Percentiles rank a stretch among this genome's conserved stretches.
Evolutionary conservation across 225 moss, liverwort and hornwort genomes (phyloP).

Genomic region (Thuidium tamariscinum): DNA sequence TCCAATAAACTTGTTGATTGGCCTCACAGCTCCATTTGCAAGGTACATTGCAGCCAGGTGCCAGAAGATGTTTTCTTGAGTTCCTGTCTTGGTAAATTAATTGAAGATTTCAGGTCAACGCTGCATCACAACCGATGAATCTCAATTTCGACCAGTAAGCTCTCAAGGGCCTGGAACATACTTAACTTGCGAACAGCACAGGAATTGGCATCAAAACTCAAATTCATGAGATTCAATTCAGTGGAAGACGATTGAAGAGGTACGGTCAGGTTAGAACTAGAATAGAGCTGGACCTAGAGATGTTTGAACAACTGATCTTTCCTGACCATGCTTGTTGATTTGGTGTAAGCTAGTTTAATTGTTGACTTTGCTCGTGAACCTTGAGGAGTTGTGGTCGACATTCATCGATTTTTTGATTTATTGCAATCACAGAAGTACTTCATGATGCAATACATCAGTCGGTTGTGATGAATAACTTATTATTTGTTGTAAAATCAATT

Average conservation of each 20-base stretch:
- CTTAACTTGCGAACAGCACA: not conserved
- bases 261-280: not conserved
- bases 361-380: not conserved
- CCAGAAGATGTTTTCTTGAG: no score
- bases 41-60: no score
- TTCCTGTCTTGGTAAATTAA: no score
- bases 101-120: not conserved
- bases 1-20: no score
- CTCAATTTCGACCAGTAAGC: not conserved
- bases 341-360: no score
- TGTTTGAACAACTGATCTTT: not conserved
- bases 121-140: not conserved
- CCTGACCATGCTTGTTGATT: not conserved
- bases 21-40: no score
- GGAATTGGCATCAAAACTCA: not conserved
- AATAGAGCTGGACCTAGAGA: not conserved
- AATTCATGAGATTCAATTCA: not conserved
- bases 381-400: not conserved
- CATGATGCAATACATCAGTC: not conserved
- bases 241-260: not conserved
- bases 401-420: not conserved
- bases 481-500: not conserved
- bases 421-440: not conserved
- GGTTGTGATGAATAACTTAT: not conserved
- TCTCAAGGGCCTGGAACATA: not conserved